Percentiles rank a stretch among this genome's conserved stretches.
Conservation (phyloP, 2,329 filamentous ascomycete genomes). For the Aspergillus sp. region DNA sequence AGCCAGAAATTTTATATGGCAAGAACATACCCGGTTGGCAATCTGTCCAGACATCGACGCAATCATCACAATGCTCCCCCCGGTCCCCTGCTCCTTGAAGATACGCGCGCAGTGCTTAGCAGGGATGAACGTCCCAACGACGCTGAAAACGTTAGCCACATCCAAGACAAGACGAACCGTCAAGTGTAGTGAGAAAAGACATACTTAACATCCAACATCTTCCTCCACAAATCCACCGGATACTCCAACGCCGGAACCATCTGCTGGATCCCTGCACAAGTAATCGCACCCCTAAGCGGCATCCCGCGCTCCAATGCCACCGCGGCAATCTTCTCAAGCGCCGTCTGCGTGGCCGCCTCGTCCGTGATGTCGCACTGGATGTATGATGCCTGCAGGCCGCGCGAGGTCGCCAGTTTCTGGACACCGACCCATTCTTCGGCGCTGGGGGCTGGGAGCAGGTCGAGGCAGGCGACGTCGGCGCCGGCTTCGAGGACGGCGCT, state of each 20-base stretch:
- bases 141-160: conserved; percentile 14
- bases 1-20: neutral
- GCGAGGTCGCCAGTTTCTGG: conserved; percentile 41
- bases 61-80: conserved; percentile 66
- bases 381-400: conserved; percentile 41
- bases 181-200: neutral
- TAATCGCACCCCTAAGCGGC: conserved; percentile 35
- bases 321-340: conserved; percentile 39
- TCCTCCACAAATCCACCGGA: conserved; percentile 35
- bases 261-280: conserved; percentile 53
- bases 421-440: conserved; percentile 44
- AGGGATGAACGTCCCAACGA: conserved; percentile 37
- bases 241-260: conserved; percentile 50
- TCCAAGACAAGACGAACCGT: neutral
- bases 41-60: conserved; percentile 70
- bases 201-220: conserved; percentile 37
- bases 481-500: conserved; percentile 52
- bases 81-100: conserved; percentile 57
- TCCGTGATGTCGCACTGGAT: conserved; percentile 50
- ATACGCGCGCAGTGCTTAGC: conserved; percentile 33
- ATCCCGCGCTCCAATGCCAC: conserved; percentile 17
- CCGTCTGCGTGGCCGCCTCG: conserved; percentile 39
- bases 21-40: conserved; percentile 53
- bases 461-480: conserved; percentile 51
- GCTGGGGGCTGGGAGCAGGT: conserved; percentile 39